phyloP scores from a whole-genome alignment of 2,329 filamentous ascomycete species.

The Microdochium trichocladiopsis region DNA sequence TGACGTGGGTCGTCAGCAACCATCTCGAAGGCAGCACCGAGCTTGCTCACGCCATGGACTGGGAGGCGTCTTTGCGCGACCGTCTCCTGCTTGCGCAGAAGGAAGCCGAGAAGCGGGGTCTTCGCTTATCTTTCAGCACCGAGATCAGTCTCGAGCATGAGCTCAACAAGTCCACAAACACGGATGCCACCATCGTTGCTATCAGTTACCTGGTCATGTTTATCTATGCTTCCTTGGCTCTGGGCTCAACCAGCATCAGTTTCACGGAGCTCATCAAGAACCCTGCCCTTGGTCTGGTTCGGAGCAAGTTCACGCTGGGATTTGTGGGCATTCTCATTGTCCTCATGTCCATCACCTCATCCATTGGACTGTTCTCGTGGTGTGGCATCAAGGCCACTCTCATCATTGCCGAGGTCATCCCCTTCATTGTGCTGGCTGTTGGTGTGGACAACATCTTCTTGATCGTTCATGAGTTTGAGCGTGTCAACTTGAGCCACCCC shows the following conservation, averaged over 20 bases:
- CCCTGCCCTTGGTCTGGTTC: conserved; percentile 77
- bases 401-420: conserved; percentile 97
- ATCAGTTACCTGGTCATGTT: conserved; percentile 99
- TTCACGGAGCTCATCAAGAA: conserved; percentile 72
- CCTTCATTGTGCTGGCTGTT: conserved; percentile 91
- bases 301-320: conserved; percentile 96
- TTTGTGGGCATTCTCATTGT: conserved; percentile 92
- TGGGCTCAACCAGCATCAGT: conserved; percentile 81
- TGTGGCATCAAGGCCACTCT: conserved; percentile 88
- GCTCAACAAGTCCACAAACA: conserved; percentile 96
- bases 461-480: conserved; percentile 96
- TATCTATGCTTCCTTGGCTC: conserved; percentile 85
- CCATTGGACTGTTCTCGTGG: conserved; percentile 90
- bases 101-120: conserved; percentile 70
- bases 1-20: conserved; percentile 94
- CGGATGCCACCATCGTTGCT: conserved; percentile 91
- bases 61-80: conserved; percentile 73
- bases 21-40: conserved; percentile 65
- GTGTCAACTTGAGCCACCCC: conserved; percentile 85
- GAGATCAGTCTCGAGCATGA: conserved; percentile 94
- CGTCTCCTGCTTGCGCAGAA: conserved; percentile 70
- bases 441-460: conserved; percentile 99
- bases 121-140: conserved; percentile 88
- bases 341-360: conserved; percentile 93
- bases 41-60: conserved; percentile 74